Conservation (phyloP, 2,329 filamentous ascomycete species). For the Diaporthe vaccinii region DNA sequence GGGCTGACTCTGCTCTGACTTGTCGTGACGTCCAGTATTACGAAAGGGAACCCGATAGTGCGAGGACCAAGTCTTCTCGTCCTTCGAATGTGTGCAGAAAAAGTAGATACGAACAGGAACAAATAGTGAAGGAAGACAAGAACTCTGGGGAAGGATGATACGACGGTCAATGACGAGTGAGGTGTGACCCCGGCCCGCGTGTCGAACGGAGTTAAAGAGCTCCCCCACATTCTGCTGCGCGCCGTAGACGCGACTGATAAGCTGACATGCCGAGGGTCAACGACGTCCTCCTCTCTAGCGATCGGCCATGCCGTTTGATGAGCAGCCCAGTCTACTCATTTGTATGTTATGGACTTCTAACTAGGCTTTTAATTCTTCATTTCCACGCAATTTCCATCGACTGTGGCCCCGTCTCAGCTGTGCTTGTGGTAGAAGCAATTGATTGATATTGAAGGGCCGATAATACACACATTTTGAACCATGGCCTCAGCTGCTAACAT, state of each 20-base stretch:
- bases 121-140: not conserved
- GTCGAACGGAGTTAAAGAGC: conserved; percentile 31
- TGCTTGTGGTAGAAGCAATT: not conserved
- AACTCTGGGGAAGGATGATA: not conserved
- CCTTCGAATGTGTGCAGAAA: not conserved
- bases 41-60: too few relatives aligned
- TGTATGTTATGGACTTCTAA: not conserved
- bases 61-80: not conserved
- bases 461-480: not conserved
- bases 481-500: not conserved
- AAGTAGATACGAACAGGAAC: not conserved
- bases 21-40: not conserved
- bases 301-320: not conserved
- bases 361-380: too few relatives aligned
- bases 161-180: conserved; percentile 25
- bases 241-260: conserved; percentile 23
- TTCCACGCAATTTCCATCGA: not conserved
- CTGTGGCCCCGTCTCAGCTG: not conserved
- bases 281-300: not conserved
- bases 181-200: not conserved
- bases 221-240: conserved; percentile 35
- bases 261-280: conserved; percentile 6
- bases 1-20: not conserved
- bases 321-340: not conserved
- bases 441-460: not conserved